A percentile compares a stretch with the other conserved stretches of the same genome.
Conservation (phyloP, 1,284 basidiomycete species). For the Inonotus obliquus region DNA sequence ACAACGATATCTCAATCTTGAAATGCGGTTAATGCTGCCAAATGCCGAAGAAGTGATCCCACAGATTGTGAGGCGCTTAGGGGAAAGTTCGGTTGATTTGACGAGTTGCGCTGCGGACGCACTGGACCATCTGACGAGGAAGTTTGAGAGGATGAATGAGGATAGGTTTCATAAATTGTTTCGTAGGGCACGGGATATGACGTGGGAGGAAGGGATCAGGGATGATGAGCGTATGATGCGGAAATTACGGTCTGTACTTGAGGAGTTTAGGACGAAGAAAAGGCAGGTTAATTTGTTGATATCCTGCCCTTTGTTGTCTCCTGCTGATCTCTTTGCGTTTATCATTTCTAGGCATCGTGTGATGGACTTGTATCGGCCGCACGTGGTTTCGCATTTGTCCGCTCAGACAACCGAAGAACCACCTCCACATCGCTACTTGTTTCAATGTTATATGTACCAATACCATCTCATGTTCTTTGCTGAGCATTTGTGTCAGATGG, state of each 20-base stretch:
- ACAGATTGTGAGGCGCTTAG: constrained; percentile 49
- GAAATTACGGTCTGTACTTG: background rate
- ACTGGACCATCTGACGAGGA: constrained; percentile 43
- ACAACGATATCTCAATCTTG: constrained; percentile 73
- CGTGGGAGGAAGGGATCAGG: constrained; percentile 11
- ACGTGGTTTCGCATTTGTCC: constrained; percentile 47
- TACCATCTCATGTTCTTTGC: constrained; percentile 53
- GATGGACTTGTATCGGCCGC: constrained; percentile 63
- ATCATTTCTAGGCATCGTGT: constrained; percentile 50
- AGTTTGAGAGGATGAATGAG: constrained; percentile 43
- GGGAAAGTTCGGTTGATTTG: constrained; percentile 48
- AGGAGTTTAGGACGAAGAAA: constrained; percentile 13
- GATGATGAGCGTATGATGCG: constrained; percentile 3
- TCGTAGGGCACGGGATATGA: constrained; percentile 40
- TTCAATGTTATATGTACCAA: constrained; percentile 72
- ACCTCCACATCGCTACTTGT: constrained; percentile 61
- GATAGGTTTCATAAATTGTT: constrained; percentile 52
- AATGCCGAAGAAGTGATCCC: constrained; percentile 47
- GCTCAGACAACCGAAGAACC: constrained; percentile 31
- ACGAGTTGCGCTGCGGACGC: constrained; percentile 48
- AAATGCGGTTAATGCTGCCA: constrained; percentile 50
- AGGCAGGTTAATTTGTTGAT: constrained; percentile 28
- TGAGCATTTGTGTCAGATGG: constrained; percentile 29
- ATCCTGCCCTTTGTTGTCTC: background rate
- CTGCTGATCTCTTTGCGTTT: background rate